Evolutionary conservation across 768 basidiomycete species (phyloP).

Genomic region (Pleurotus tuber-regium): DNA sequence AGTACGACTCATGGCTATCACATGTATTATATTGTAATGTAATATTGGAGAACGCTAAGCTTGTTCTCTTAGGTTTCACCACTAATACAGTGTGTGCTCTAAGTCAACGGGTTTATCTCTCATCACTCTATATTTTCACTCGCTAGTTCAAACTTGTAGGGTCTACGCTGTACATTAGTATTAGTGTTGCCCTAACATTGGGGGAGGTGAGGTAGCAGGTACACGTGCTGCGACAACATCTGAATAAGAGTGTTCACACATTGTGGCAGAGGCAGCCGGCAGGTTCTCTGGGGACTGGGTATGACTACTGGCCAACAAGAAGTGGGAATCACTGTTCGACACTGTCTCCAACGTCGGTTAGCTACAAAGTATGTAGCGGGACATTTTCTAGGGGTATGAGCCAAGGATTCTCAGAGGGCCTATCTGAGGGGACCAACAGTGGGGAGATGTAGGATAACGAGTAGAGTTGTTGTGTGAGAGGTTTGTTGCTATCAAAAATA

Average conservation of each 20-base stretch:
- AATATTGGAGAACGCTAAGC: no score
- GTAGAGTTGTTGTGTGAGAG: not conserved
- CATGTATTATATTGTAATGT: no score
- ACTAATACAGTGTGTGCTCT: no score
- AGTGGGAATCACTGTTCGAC: not conserved
- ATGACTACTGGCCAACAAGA: not conserved
- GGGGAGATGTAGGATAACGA: no score
- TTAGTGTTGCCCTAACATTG: no score
- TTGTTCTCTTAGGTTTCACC: no score
- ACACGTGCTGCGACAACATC: not conserved
- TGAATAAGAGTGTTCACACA: not conserved
- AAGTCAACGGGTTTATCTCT: no score
- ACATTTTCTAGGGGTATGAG: not conserved
- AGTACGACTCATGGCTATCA: no score
- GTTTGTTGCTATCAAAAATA: not conserved
- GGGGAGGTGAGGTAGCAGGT: no score
- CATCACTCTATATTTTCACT: no score
- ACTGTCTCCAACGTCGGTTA: not conserved
- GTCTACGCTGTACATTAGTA: no score
- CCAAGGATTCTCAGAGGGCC: constrained; percentile 2
- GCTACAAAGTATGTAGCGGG: not conserved
- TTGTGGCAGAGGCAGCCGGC: not conserved
- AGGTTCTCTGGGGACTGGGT: not conserved
- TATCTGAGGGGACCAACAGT: constrained; percentile 2
- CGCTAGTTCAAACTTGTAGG: no score